Base-by-base conservation (phyloP, 768 basidiomycete species). In the Hemileccinum rubropunctum region DNA sequence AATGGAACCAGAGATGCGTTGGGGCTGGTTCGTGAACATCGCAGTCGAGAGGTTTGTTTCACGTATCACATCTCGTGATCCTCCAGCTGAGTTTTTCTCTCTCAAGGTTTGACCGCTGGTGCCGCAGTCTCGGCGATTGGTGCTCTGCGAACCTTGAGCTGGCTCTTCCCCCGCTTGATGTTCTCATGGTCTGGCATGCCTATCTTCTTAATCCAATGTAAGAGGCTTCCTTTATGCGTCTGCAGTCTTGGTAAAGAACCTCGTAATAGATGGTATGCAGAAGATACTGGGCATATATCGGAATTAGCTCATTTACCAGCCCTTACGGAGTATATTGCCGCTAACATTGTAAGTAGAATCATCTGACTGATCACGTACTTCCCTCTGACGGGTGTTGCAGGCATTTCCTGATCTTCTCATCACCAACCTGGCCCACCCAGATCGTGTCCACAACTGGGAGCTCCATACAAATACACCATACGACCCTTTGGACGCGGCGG, bases 121-220 rank as follows among this genome's bases (percentile, higher is more conserved):
- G 62, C n/a, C 7, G 18, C 23, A 42, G 41, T 34, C 50, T 63
- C 11, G 35, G 37, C 30, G 18, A 20, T 36, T 35, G 18, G 42
- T 18, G 2, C 23, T 33, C 18, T 6, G 28, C 33, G 15, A 21
- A 41, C 13, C 23, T 47, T 1, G 56, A 58, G 41, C 42, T 46
- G 20, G 36, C 30, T 0, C 42, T 68, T n/a, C 72, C 73, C 2
- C 72, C 72, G 4, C 43, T 74, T 7, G 73, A 73, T 27, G 73
- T 74, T 2, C 53, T 68, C 35, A 71, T 73, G 71, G 72, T 73
- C 4, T 72, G 72, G 67, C 73, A 73, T 32, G 57, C 72, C 6
- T 72, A 74, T 55, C 56, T 69, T 26, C 66, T 73, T 30, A 73
- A 72, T 47, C 73, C 73, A 9, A 57, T 62, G 72, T 70, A 52